Conservation (phyloP, 805 yeast species). For the Debaryomyces castellii region DNA sequence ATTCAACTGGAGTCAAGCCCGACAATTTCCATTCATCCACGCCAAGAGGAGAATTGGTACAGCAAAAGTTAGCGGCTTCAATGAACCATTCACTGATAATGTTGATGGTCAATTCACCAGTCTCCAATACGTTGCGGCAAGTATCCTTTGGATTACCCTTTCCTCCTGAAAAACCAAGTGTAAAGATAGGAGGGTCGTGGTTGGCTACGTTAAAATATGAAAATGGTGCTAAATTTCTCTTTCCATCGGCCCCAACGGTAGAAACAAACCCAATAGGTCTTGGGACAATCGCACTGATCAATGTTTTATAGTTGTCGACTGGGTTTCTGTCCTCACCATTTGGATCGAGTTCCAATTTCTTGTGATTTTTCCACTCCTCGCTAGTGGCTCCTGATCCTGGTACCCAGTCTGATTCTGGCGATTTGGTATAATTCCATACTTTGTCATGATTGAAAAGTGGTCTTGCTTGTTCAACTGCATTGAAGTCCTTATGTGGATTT, state of each 20-base stretch:
- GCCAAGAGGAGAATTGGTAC: constrained; percentile 46
- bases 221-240: constrained; percentile 57
- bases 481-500: constrained; percentile 14
- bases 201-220: constrained; percentile 50
- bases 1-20: constrained; percentile 50
- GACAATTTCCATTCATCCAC: constrained; percentile 56
- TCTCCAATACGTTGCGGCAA: constrained; percentile 45
- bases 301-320: constrained; percentile 47
- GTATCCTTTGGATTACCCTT: constrained; percentile 48
- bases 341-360: constrained; percentile 52
- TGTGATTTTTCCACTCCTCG: constrained; percentile 43
- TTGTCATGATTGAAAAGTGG: not conserved
- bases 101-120: constrained; percentile 55
- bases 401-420: constrained; percentile 37
- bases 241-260: constrained; percentile 43
- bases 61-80: constrained; percentile 59
- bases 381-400: constrained; percentile 48
- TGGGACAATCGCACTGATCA: constrained; percentile 55
- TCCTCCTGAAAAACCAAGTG: constrained; percentile 47
- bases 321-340: constrained; percentile 37
- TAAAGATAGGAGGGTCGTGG: constrained; percentile 60
- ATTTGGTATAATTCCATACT: constrained; percentile 20
- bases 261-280: constrained; percentile 63
- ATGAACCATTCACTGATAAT: constrained; percentile 62
- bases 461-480: constrained; percentile 2